Conservation (phyloP, 768 basidiomycete genomes). For the Mycena polygramma region DNA sequence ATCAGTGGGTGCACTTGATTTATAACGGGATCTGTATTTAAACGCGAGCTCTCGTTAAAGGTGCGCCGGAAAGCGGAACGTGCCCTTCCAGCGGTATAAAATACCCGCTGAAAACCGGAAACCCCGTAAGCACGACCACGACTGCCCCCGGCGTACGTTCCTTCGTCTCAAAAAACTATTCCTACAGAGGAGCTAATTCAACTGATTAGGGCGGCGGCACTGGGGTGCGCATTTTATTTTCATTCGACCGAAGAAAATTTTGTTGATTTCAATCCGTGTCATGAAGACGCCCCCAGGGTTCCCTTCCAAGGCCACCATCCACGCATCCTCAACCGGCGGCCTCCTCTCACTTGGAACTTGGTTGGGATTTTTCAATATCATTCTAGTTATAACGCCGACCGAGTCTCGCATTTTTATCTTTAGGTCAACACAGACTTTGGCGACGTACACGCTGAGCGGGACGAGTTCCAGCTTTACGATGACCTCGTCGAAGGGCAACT, state of each 20-base stretch:
- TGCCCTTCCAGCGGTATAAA: slow-evolving; percentile 62
- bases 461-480: slow-evolving; percentile 55
- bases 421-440: slow-evolving; percentile 56
- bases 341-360: slow-evolving; percentile 58
- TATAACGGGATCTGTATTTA: neutral
- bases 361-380: slow-evolving; percentile 17
- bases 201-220: neutral
- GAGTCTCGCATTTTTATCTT: too few relatives aligned
- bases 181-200: neutral
- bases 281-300: slow-evolving; percentile 35
- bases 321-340: slow-evolving; percentile 51
- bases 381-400: too few relatives aligned
- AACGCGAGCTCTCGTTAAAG: slow-evolving; percentile 41
- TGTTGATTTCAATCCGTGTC: neutral
- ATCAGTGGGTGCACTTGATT: slow-evolving; percentile 55
- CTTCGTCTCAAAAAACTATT: neutral
- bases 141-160: neutral
- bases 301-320: slow-evolving; percentile 51
- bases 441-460: slow-evolving; percentile 55
- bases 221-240: slow-evolving; percentile 8
- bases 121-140: neutral
- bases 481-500: slow-evolving; percentile 58
- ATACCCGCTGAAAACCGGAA: slow-evolving; percentile 60
- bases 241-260: neutral
- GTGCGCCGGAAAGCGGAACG: slow-evolving; percentile 52